Evolutionary conservation across 1,139 yeast genomes (phyloP), one percentile per base, ranked within the genome.

Genomic region (Lodderomyces oxycetoniae): DNA sequence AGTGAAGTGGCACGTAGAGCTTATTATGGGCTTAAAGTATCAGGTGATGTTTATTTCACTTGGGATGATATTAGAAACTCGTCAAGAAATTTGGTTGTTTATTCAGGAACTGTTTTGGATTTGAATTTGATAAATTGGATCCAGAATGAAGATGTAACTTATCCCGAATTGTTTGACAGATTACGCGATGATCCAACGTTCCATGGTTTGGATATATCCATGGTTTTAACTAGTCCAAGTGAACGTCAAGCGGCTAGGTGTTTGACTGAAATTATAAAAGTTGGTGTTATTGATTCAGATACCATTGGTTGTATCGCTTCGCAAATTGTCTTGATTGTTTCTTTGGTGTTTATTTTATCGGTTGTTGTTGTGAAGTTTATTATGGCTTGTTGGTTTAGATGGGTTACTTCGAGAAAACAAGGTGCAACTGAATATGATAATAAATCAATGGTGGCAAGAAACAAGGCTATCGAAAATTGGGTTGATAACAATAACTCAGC

Each of bases 221-320:
- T 87, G 41, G 67, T 83, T 11, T 70, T 89, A 53, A 74, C 95
- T 4, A 77, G 76, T 38, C 72, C 84, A 13, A 63, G 64, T 16
- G 88, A 85, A 46, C 74, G 88, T 40, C 72, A 74, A 47, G 76
- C 79, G 6, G 93, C 93, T 11, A 75, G 80, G 49, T 91, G 98
- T 59, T 65, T 91, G 36, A 67, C 83, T n/a, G 97, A 91, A 57
- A 83, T 86, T 38, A 68, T 85, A 37, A 86, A 82, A 59, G 94
- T 89, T 15, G 98, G 98, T 16, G 79, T 77, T 31, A 77, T 91
- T 37, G 97, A 91, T 54, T 77, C 93, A 1, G 88, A 86, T 36
- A 79, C 95, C 9, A 78, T 91, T 50, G 98, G 98, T n/a, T 91
- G 98, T 61, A 79, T 91, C 57, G 95, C 96, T 0, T 86, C 96